Evolutionary conservation across 139 green algal species (phyloP), one percentile per base, ranked within the genome.

Genomic region (Limnomonas spitsbergensis): DNA sequence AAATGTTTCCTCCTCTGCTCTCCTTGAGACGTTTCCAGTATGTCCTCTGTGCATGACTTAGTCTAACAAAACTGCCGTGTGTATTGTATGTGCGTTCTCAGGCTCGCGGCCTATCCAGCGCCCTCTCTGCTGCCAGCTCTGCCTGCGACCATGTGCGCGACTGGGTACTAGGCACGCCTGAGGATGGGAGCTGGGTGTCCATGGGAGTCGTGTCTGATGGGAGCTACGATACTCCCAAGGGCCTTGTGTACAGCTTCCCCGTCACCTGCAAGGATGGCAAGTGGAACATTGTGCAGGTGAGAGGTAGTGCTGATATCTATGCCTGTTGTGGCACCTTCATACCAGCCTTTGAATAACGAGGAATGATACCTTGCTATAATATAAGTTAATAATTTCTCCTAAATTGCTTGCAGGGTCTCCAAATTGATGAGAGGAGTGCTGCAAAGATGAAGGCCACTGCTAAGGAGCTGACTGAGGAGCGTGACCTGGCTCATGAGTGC

Each of bases 81-180:
- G n/a, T n/a, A n/a, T n/a, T n/a, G n/a, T n/a, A n/a, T n/a, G n/a
- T n/a, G n/a, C n/a, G n/a, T n/a, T n/a, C n/a, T n/a, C 82, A 92
- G 88, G 91, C 90, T 3, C 85, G 94, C 39, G 90, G 90, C 36
- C 75, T 96, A 40, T 94, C 86, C 35, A 91, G 77, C 24, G 94
- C 94, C 0, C 79, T 98, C 66, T 97, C 92, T 4, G 94, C 94
- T n/a, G 94, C 93, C 77, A 91, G 80, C 81, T 92, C 86, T 20
- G 93, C 91, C 0, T 97, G 92, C 80, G 94, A 98, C 85, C 94
- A 98, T 87, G 84, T 98, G 40, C 86, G 87, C 37, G 83, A 98
- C 86, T 98, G 94, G 94, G 76, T 98, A 31, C 79, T 90, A 32
- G 94, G 94, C 82, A 98, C 94, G 2, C 42, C 87, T 26, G 26